Base-by-base conservation (phyloP, 225 moss, liverwort and hornwort species). In the Marchantia paleacea region DNA sequence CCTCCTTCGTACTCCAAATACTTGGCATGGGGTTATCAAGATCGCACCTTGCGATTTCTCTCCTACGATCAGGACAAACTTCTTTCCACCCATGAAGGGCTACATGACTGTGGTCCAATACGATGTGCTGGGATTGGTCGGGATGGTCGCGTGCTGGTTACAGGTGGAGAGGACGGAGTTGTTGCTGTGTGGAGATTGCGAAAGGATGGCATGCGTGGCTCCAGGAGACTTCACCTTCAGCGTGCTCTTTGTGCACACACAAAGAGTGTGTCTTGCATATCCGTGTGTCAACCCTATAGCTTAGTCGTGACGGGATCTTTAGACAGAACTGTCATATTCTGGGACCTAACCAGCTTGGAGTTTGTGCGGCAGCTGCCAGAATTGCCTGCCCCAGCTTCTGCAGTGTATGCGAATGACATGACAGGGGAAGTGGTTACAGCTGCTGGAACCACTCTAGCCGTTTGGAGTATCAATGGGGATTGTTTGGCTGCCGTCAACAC, bases 391-490 rank as follows among this genome's bases (percentile, higher is more conserved):
- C 84, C 92, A 63, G 90, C 91, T 78, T 90, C 92, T 78, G 94
- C 99, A 22, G 84, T 99, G 73, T 91, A 95, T 82, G 77, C 92
- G 28, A 99, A 95, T 83, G 92, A 94, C 58, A 91, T 94, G 94
- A 95, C 89, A 72, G 99, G 99, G 48, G 99, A 99, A 81, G 92
- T 99, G 10, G 93, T 99, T 72, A 94, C 95, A 74, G 99, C 95
- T 49, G 93, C 95, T 0, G 99, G 99, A 69, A 79, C 89, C 53
- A 79, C 93, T 70, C 82, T 99, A 55, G 90, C 90, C 81, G 91
- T 99, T 64, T 99, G 99, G 99, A 95, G 95, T 81, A 88, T 99
- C 67, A 99, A 99, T 79, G 99, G 99, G 48, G 99, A 99, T 79
- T 95, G 95, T 81, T 88, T 99, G 79, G 95, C 95, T 52, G 95